Evolutionary conservation across 2,329 filamentous ascomycete species (phyloP).

Genomic region (Coniochaeta prunicola): DNA sequence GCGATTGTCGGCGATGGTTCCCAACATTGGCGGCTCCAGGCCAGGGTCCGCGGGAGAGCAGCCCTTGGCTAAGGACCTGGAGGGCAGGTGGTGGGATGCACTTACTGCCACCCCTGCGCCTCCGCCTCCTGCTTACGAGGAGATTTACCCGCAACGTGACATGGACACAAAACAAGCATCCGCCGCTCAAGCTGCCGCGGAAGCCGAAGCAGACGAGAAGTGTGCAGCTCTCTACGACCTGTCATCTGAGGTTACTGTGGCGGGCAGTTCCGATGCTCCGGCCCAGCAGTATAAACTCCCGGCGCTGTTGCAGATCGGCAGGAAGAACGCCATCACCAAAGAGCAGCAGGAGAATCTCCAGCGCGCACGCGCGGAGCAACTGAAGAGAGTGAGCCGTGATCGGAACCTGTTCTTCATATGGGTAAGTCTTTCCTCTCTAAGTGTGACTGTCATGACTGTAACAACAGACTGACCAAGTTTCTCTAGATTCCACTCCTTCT

Average conservation of each 20-base stretch:
- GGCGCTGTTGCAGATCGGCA: slow-evolving; percentile 49
- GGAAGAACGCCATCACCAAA: slow-evolving; percentile 56
- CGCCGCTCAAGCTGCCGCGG: slow-evolving; percentile 49
- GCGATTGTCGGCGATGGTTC: slow-evolving; percentile 65
- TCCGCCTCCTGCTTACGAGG: slow-evolving; percentile 69
- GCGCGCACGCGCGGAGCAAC: slow-evolving; percentile 51
- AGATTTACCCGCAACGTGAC: slow-evolving; percentile 56
- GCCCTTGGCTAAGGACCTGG: slow-evolving; percentile 32
- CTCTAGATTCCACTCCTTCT: slow-evolving; percentile 41
- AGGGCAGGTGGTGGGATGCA: slow-evolving; percentile 62
- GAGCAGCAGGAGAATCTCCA: slow-evolving; percentile 59
- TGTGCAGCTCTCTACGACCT: slow-evolving; percentile 45
- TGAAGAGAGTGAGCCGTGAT: slow-evolving; percentile 57
- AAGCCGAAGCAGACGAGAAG: slow-evolving; percentile 52
- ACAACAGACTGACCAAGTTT: slow-evolving; percentile 19
- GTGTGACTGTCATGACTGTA: slow-evolving; percentile 6
- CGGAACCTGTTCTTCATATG: slow-evolving; percentile 63
- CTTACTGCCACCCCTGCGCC: slow-evolving; percentile 21
- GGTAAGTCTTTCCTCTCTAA: slow-evolving; percentile 34
- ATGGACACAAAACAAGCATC: slow-evolving; percentile 50
- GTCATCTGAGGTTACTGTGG: slow-evolving; percentile 23
- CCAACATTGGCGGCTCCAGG: slow-evolving; percentile 48
- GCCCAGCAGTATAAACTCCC: slow-evolving; percentile 20
- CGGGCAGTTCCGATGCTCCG: slow-evolving; percentile 14
- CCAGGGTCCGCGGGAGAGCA: slow-evolving; percentile 38